Evolutionary conservation across 306 rosid species (phyloP).

Genomic region (Albizia julibrissin): DNA sequence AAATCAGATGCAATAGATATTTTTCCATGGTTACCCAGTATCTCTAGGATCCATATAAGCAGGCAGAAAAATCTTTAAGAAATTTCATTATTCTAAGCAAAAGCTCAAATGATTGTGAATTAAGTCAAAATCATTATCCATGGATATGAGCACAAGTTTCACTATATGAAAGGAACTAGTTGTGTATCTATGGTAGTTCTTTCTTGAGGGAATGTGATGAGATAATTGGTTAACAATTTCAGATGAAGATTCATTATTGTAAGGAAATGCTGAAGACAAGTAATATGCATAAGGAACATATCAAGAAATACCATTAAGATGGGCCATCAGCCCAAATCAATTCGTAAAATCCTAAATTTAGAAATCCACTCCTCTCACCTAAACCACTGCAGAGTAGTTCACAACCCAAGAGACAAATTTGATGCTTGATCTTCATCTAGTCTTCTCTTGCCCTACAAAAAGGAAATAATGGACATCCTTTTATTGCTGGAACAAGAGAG

Average conservation of each 20-base stretch:
- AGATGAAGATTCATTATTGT: conserved; percentile 21
- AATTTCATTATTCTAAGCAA: neutral
- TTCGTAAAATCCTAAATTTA: conserved; percentile 28
- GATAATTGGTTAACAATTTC: conserved; percentile 1
- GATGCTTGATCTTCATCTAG: conserved; percentile 84
- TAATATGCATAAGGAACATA: conserved; percentile 12
- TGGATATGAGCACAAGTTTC: neutral
- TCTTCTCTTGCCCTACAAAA: conserved; percentile 87
- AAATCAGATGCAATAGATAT: conserved; percentile 1
- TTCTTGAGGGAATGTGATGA: neutral
- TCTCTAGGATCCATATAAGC: neutral
- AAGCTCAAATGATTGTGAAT: neutral
- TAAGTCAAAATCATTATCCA: neutral
- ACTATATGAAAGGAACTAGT: conserved; percentile 11
- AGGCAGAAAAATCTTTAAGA: neutral
- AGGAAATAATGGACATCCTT: conserved; percentile 60
- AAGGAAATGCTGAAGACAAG: conserved; percentile 16
- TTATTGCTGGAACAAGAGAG: conserved; percentile 58
- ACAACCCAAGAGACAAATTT: conserved; percentile 51
- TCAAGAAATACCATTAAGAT: conserved; percentile 26
- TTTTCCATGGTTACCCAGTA: conserved; percentile 8
- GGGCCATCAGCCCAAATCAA: conserved; percentile 18
- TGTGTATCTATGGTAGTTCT: neutral
- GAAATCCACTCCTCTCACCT: conserved; percentile 39
- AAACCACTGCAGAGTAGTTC: conserved; percentile 48